These are phyloP conservation scores for Saccharum spontaneum DNA, from an alignment of 176 grass and related monocot species.

Conservation along the genomic window DNA sequence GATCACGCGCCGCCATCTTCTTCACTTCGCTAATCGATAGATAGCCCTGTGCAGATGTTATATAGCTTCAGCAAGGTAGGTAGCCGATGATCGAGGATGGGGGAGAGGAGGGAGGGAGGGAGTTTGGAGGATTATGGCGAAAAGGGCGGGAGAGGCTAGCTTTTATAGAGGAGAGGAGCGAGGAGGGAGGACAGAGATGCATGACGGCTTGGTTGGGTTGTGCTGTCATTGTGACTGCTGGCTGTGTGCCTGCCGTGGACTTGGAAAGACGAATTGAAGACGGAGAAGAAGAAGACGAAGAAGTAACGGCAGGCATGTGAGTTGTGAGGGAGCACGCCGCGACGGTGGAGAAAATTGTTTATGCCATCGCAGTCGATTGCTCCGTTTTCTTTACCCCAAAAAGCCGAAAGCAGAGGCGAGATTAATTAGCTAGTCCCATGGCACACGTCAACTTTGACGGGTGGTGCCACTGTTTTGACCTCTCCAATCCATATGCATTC, in stretches of 20 bases:
- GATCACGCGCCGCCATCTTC: background rate
- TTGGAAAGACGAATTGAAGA: background rate
- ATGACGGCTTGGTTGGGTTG: background rate
- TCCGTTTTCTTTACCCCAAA: slow-evolving; percentile 6
- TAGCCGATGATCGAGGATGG: background rate
- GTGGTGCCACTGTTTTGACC: background rate
- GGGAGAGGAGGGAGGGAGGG: background rate
- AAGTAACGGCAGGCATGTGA: background rate
- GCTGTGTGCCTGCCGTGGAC: slow-evolving; percentile 3
- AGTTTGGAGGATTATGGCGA: slow-evolving; percentile 13
- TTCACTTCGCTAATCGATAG: background rate
- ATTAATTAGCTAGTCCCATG: slow-evolving; percentile 21
- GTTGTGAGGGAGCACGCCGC: slow-evolving; percentile 51
- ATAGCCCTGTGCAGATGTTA: background rate
- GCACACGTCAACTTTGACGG: slow-evolving; percentile 31
- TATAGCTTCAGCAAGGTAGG: background rate
- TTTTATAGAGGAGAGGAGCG: slow-evolving; percentile 48
- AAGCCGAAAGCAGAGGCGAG: slow-evolving; percentile 56
- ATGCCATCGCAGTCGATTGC: background rate
- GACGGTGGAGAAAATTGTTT: slow-evolving; percentile 45
- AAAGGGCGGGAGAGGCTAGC: slow-evolving; percentile 45
- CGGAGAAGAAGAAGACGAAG: background rate
- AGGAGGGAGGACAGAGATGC: background rate
- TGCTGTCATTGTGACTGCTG: background rate
- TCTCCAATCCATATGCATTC: background rate